phyloP scores from a whole-genome alignment of 1,284 basidiomycete species.

The Somion occarium region DNA sequence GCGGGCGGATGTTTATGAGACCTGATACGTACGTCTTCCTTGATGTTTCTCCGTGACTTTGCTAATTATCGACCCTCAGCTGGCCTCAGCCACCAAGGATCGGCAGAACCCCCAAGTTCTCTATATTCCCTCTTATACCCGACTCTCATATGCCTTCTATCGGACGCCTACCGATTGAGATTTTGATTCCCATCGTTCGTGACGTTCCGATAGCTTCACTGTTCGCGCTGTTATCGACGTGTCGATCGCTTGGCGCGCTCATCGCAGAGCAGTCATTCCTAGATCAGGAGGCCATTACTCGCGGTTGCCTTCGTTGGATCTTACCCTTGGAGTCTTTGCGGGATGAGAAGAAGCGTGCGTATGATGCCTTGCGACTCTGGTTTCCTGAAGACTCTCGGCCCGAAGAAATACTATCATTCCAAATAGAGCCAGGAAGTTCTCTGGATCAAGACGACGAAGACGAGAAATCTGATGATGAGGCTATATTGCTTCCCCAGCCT shows the following conservation, averaged over 20 bases:
- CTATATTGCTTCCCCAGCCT: too few species aligned
- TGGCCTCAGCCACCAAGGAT: constrained; percentile 2
- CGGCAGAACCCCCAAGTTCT: too few species aligned
- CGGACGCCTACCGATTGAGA: neutral
- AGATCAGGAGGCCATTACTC: neutral
- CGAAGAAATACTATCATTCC: neutral
- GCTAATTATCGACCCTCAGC: neutral
- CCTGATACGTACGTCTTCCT: constrained; percentile 9
- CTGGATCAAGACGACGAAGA: neutral
- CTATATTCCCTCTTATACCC: neutral
- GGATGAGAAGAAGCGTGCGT: constrained; percentile 7
- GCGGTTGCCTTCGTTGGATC: constrained; percentile 9
- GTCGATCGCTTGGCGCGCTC: neutral
- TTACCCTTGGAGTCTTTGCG: constrained; percentile 4
- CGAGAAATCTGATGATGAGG: neutral
- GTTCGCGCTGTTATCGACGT: neutral
- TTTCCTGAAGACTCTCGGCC: constrained; percentile 1
- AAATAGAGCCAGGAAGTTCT: neutral
- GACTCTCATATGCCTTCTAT: neutral
- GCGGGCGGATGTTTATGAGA: constrained; percentile 13
- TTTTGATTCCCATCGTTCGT: neutral
- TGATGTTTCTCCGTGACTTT: neutral
- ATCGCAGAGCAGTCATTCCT: neutral
- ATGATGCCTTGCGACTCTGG: constrained; percentile 9
- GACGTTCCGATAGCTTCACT: neutral